Percentiles rank a stretch among this genome's conserved stretches.
These are phyloP conservation scores for Colletotrichum sansevieriae DNA, from an alignment of 2,329 filamentous ascomycete species.

Conservation along the genomic window DNA sequence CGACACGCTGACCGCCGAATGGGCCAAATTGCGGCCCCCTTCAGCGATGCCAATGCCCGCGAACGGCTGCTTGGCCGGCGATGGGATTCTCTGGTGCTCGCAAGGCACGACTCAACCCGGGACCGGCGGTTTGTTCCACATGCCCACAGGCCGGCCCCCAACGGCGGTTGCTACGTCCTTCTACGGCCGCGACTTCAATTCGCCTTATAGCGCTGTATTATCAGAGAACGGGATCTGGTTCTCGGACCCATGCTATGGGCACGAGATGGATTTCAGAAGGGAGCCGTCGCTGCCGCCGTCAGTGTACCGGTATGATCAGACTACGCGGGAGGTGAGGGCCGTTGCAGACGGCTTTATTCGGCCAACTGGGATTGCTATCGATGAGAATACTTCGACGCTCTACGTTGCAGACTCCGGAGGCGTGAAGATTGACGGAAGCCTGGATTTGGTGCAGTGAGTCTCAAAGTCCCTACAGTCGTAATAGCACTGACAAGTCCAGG, in stretches of 20 bases:
- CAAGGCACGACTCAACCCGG: slow-evolving; percentile 50
- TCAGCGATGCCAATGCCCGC: slow-evolving; percentile 59
- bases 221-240: slow-evolving; percentile 62
- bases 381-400: slow-evolving; percentile 52
- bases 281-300: slow-evolving; percentile 60
- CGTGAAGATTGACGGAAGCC: slow-evolving; percentile 8
- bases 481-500: slow-evolving; percentile 40
- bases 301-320: slow-evolving; percentile 61
- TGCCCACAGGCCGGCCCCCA: slow-evolving; percentile 45
- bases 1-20: slow-evolving; percentile 51
- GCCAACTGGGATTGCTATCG: slow-evolving; percentile 58
- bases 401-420: slow-evolving; percentile 59
- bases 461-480: not conserved
- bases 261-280: slow-evolving; percentile 59
- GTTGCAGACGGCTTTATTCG: slow-evolving; percentile 61
- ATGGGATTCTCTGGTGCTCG: slow-evolving; percentile 57
- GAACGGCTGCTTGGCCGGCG: slow-evolving; percentile 56
- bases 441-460: slow-evolving; percentile 43
- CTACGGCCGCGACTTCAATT: slow-evolving; percentile 62
- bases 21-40: slow-evolving; percentile 59
- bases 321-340: slow-evolving; percentile 57
- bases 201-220: slow-evolving; percentile 57
- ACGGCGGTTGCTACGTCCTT: slow-evolving; percentile 56
- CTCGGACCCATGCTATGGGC: slow-evolving; percentile 60
- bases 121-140: slow-evolving; percentile 40